Conservation (phyloP, 129 eudicot genomes). For the Sambucus nigra region DNA sequence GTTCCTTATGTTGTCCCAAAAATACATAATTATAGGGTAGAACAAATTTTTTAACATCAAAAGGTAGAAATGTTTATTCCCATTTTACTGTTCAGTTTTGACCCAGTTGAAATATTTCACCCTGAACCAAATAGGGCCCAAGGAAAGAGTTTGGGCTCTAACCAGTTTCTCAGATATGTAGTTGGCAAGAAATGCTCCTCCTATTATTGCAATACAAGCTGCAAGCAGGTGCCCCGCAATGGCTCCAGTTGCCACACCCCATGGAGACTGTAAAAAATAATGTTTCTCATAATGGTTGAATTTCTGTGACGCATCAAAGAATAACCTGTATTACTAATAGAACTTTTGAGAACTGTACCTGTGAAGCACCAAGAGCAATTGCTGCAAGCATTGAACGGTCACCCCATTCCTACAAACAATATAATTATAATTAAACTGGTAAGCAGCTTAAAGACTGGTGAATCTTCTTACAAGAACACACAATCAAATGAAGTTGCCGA, state of each 20-base stretch:
- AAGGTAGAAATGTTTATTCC: too few relatives aligned
- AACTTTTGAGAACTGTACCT: slow-evolving; percentile 37
- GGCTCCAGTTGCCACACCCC: slow-evolving; percentile 99
- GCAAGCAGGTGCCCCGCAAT: slow-evolving; percentile 90
- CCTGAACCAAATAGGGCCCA: neutral
- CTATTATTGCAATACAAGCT: slow-evolving; percentile 67
- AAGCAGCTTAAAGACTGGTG: too few relatives aligned
- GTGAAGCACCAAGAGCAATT: slow-evolving; percentile 98
- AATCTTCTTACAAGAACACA: neutral
- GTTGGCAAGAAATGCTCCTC: slow-evolving; percentile 89
- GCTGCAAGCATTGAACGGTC: slow-evolving; percentile 99
- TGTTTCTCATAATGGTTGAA: neutral
- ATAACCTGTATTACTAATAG: neutral
- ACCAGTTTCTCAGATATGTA: slow-evolving; percentile 95
- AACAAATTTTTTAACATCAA: too few relatives aligned
- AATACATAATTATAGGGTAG: too few relatives aligned
- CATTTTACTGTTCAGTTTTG: neutral
- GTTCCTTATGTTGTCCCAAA: too few relatives aligned
- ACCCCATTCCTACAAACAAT: slow-evolving; percentile 78
- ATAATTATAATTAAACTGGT: too few relatives aligned
- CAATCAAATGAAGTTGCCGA: neutral
- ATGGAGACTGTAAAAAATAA: slow-evolving; percentile 65
- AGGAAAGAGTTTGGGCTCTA: neutral
- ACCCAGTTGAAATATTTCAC: neutral
- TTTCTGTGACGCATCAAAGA: neutral